Percentiles rank a stretch among this genome's conserved stretches.
These are phyloP conservation scores for Podospora sp. DNA, from an alignment of 495 filamentous ascomycete genomes.

Conservation along the genomic window DNA sequence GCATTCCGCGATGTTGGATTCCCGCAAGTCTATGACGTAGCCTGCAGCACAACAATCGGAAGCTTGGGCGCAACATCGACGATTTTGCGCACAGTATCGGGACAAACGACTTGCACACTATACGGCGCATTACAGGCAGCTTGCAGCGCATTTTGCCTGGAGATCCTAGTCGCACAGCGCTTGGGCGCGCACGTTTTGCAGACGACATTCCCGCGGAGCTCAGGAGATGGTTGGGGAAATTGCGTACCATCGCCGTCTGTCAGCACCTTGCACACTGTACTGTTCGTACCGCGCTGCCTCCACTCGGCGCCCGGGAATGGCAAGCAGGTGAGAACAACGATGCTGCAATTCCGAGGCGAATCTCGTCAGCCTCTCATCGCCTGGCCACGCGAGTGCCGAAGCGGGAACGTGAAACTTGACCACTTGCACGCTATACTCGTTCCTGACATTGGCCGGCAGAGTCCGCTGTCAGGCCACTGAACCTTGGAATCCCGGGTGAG, in stretches of 20 bases:
- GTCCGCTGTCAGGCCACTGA: not conserved
- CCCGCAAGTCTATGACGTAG: constrained; percentile 14
- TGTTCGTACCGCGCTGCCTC: not conserved
- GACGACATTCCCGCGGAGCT: not conserved
- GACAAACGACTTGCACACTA: not conserved
- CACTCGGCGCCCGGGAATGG: not conserved
- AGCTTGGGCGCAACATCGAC: constrained; percentile 7
- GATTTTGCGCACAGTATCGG: not conserved
- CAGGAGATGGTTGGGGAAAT: not conserved
- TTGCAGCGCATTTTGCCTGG: not conserved
- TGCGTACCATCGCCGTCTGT: not conserved
- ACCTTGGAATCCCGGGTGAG: not conserved
- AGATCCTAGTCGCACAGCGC: not conserved
- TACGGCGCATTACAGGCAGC: not conserved
- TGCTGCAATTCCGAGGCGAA: not conserved
- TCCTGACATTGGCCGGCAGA: not conserved
- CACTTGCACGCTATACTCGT: not conserved
- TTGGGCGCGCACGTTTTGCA: not conserved
- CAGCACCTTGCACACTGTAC: not conserved
- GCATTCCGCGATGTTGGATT: constrained; percentile 2
- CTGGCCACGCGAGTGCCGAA: not conserved
- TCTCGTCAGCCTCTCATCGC: not conserved
- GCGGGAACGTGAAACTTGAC: not conserved
- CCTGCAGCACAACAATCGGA: constrained; percentile 3
- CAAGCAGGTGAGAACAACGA: not conserved